Evolutionary conservation across 768 basidiomycete species (phyloP), one percentile per base, ranked within the genome.

Genomic region (Collybiopsis luxurians): DNA sequence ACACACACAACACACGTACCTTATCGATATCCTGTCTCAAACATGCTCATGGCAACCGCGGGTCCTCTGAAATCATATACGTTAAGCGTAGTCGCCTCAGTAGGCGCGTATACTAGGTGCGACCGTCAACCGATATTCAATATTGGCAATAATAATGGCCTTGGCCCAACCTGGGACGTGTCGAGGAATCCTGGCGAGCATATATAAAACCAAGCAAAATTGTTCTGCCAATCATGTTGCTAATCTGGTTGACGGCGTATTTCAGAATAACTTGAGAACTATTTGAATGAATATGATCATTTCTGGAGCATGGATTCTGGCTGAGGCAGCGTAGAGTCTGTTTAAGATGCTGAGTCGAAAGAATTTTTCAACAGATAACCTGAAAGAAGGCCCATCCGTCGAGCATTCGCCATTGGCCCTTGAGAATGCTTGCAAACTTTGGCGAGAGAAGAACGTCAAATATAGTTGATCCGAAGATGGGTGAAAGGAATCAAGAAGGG

Each of bases 171-270:
- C 96, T 39, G 97, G 97, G 39, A 98, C 81, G 7, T 95, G 93
- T 67, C 89, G 90, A 30, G 96, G 97, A 67, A 99, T 90, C 62
- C 86, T 84, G 49, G 86, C 70, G 28, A 98, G 83, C 69, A 98
- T 87, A n/a, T 75, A 99, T 98, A 63, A 96, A 97, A 72, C 97
- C 97, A 61, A 97, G 88, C 85, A 98, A 98, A 53, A 99, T 95
- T n/a, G 97, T 98, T 40, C 97, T 96, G 30, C 94, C 95, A 49
- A 98, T 86, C 67, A 98, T 97, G 71, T 99, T 99, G 60, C 96
- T 90, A 72, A 98, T 98, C 86, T 91, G 57, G 55, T 51, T 54
- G 57, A 56, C 55, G 24, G n/a, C 19, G 34, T 53, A 21, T n/a
- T n/a, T n/a, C n/a, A n/a, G n/a, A n/a, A n/a, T n/a, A n/a, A n/a